These are phyloP conservation scores for Mucor plumbeus DNA, from an alignment of 371 early-diverging fungal species.

Conservation along the genomic window DNA sequence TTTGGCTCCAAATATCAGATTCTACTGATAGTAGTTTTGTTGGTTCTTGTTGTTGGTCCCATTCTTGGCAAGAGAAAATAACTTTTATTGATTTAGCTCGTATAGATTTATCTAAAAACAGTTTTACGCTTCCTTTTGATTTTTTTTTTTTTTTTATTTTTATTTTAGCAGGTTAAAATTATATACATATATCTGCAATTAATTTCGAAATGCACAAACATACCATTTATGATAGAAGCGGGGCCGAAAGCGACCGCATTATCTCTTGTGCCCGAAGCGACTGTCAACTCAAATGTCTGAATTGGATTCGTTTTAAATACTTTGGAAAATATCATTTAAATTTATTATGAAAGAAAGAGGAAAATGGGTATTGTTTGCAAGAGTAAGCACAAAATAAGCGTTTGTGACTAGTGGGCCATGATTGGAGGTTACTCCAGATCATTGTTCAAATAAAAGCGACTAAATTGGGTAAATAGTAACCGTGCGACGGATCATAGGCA, in stretches of 20 bases:
- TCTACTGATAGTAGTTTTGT: conserved; percentile 39
- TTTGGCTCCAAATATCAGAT: conserved; percentile 30
- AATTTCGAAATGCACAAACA: neutral
- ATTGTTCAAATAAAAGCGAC: no score
- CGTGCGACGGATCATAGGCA: no score
- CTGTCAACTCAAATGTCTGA: conserved; percentile 30
- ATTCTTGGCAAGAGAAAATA: conserved; percentile 41
- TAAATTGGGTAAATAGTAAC: no score
- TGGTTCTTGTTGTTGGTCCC: conserved; percentile 17
- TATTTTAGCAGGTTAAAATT: neutral
- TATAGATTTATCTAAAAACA: conserved; percentile 40
- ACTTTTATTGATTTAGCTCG: conserved; percentile 38
- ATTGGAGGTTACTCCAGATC: no score
- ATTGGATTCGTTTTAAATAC: conserved; percentile 32
- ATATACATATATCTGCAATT: no score
- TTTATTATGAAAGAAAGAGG: conserved; percentile 11
- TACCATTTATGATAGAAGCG: conserved; percentile 52
- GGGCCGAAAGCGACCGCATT: conserved; percentile 48
- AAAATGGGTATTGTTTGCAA: neutral
- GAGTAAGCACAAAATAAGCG: no score
- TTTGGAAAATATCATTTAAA: conserved; percentile 31
- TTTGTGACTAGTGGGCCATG: no score
- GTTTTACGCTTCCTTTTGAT: conserved; percentile 36
- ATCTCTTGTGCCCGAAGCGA: conserved; percentile 31
- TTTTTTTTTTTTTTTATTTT: neutral